Evolutionary conservation across 1,139 yeast species (phyloP).

Genomic region (Yamadazyma sp.): DNA sequence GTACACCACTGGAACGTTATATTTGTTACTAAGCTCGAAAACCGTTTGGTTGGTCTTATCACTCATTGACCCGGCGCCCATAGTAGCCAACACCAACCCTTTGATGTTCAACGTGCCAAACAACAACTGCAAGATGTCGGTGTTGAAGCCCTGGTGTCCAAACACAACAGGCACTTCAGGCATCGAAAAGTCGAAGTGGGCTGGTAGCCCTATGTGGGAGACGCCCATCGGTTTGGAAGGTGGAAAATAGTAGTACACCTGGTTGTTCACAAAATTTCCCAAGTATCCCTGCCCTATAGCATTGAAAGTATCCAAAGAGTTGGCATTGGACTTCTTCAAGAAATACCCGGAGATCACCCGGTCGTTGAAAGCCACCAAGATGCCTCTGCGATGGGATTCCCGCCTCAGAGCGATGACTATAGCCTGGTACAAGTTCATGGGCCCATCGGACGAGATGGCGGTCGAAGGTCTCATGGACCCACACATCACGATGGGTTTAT

Average conservation of each 20-base stretch:
- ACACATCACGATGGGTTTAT: conserved; percentile 64
- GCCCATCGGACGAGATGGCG: conserved; percentile 69
- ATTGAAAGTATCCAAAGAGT: conserved; percentile 67
- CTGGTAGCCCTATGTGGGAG: conserved; percentile 26
- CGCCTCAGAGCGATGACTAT: conserved; percentile 58
- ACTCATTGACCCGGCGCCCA: conserved; percentile 71
- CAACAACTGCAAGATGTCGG: conserved; percentile 45
- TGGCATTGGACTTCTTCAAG: conserved; percentile 69
- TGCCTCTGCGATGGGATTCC: conserved; percentile 57
- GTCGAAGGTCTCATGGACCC: conserved; percentile 77
- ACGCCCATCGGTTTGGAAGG: conserved; percentile 59
- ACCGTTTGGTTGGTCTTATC: conserved; percentile 47
- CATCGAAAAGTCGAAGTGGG: conserved; percentile 20
- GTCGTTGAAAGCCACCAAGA: conserved; percentile 64
- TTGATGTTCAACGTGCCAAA: conserved; percentile 41
- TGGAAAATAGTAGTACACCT: conserved; percentile 64
- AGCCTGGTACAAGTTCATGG: conserved; percentile 71
- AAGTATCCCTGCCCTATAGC: conserved; percentile 68
- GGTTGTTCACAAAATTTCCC: conserved; percentile 68
- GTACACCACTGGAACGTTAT: conserved; percentile 55
- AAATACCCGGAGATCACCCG: conserved; percentile 69
- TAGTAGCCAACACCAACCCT: conserved; percentile 65
- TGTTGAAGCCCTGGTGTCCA: conserved; percentile 61
- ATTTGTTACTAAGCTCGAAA: conserved; percentile 29
- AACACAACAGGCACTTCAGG: conserved; percentile 37